Evolutionary conservation across 2,329 filamentous ascomycete species (phyloP), one percentile per base, ranked within the genome.

Genomic region (Fusarium scirpi): DNA sequence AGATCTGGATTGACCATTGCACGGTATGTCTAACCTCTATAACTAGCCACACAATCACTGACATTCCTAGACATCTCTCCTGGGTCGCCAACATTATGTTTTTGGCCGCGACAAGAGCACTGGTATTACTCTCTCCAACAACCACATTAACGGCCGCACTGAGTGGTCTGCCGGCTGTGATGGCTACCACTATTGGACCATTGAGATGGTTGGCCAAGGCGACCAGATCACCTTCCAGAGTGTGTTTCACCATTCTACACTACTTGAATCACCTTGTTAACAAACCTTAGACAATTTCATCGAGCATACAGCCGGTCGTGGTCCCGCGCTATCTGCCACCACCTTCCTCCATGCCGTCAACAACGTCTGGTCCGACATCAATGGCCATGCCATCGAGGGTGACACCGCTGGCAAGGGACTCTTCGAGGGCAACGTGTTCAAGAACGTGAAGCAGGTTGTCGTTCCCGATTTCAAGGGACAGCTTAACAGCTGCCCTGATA

Each of bases 41-140:
- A 11, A 7, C 4, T 7, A 13, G 5, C 0, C 2, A 13, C 1
- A 16, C 2, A 0, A 13, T 6, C 3, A 3, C 48, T 62, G 15
- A 69, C 20, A 0, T 20, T 4, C 6, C 0, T 16, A 69, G 67
- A 71, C 68, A 4, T 68, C 69, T 11, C 58, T 65, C 1, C 38
- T 64, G 2, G 69, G 69, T 10, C 67, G 69, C 8, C 69, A 71
- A 13, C 65, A 71, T 13, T 69, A 66, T 13, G 65, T 68, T 10
- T 69, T 67, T 12, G 69, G 69, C 3, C 57, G 47, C 1, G 58
- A 58, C 4, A 54, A 62, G 79, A 68, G 64, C 45, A 69, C 78
- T 20, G 78, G 78, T 51, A 78, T 84, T 1, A 84, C 84, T 3
- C 78, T 85, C 51, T 83, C 82, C 12, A 85, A 85, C 78, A 82